Evolutionary conservation across 352 stramenopile genomes (phyloP), one percentile per base, ranked within the genome.

Genomic region (Phytophthora agathidicida): DNA sequence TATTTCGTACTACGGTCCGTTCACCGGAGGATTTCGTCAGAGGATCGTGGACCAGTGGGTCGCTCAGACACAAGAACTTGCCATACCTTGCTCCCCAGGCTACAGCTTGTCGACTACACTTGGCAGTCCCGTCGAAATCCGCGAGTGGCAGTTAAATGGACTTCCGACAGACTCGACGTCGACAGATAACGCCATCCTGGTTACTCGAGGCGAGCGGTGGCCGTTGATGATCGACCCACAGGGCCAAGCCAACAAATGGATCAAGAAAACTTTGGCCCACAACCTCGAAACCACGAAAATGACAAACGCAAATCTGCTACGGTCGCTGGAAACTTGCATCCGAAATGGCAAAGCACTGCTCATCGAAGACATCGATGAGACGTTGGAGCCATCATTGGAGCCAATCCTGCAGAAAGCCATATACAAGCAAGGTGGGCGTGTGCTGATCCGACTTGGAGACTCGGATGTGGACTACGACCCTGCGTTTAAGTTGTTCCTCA

Each of bases 161-260:
- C 71, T 98, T 1, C 94, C 94, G 0, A 96, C 91, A 1, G 94
- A 98, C 44, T 76, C 77, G 2, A 96, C 97, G 20, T 98, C 93
- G 8, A 96, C 88, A 0, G 94, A 98, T 56, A 98, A 97, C 26
- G 94, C 90, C 7, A 97, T 98, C 30, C 64, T 98, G 6, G 92
- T 97, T 0, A 95, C 89, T 0, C 73, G 89, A 31, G 90, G 91
- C 17, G 79, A 96, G 53, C 84, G 94, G 0, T 98, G 94, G 94
- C 94, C 94, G 2, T 65, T 98, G 6, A 98, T 98, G 91, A 98
- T 98, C 50, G 93, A 98, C 24, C 93, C 93, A 3, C 93, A 98
- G 32, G 88, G 86, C 3, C 93, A 98, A 71, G 93, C 92, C 3
- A 98, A 97, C 75, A 93, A 96, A 51, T 98, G 93, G 93, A 91